phyloP scores from a whole-genome alignment of 2,329 filamentous ascomycete species.

The Botrytis porri region DNA sequence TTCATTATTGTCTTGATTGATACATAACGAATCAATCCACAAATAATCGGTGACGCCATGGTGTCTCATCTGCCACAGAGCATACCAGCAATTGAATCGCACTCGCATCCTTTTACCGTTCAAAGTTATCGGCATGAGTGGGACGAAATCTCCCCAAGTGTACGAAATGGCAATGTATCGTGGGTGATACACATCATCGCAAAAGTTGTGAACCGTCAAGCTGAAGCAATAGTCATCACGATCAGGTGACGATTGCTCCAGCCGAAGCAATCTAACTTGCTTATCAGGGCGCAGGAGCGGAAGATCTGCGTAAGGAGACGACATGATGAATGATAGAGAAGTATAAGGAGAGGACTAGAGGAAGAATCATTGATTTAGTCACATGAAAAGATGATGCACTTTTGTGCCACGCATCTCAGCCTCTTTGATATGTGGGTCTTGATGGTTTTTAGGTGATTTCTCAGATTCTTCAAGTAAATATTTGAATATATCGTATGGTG shows the following conservation, averaged over 20 bases:
- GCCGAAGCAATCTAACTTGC: conserved; percentile 10
- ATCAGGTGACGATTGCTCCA: not conserved
- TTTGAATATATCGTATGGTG: not conserved
- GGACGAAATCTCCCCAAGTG: not conserved
- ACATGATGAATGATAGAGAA: not conserved
- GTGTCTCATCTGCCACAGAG: conserved; percentile 21
- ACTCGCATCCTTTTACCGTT: conserved; percentile 8
- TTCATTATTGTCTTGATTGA: conserved; percentile 23
- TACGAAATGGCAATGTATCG: conserved; percentile 9
- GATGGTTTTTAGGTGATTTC: not conserved
- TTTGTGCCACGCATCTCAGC: conserved; percentile 1
- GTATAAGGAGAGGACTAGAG: not conserved
- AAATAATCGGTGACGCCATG: conserved; percentile 15
- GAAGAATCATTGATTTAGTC: not conserved
- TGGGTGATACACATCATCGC: not conserved
- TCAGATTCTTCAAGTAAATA: not conserved
- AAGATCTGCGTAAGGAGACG: not conserved
- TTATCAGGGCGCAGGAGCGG: not conserved
- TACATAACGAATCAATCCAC: conserved; percentile 28
- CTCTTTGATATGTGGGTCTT: conserved; percentile 9
- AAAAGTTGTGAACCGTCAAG: conserved; percentile 3
- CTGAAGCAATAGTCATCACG: not conserved
- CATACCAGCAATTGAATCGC: conserved; percentile 6
- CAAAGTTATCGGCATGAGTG: not conserved
- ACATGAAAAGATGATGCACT: not conserved